Evolutionary conservation across 2,329 filamentous ascomycete species (phyloP), one percentile per base, ranked within the genome.

Genomic region (Cladosporium sp.): DNA sequence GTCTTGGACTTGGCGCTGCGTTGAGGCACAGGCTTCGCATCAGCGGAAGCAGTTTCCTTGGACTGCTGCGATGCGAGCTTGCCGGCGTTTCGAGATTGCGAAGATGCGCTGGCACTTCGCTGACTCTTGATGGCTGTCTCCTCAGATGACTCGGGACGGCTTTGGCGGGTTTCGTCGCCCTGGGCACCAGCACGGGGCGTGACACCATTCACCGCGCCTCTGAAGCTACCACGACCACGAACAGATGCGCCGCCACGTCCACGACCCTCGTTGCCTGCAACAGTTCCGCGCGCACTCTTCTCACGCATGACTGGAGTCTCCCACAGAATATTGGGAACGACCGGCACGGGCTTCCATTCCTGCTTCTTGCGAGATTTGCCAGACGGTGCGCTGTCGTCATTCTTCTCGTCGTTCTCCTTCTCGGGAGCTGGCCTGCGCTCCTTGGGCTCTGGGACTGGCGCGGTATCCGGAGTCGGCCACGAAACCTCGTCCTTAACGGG

Each of bases 391-490:
- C 87, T 80, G n/a, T 85, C 88, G 68, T 88, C 84, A 52, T 78
- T 80, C 69, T 91, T 89, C 57, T 89, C 86, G 68, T 91, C 89
- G 55, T 87, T 84, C 14, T 84, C 83, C 77, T 92, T 92, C 64
- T 89, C 84, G 62, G 87, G 83, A 1, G 83, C 79, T 77, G 92
- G 93, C 73, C 89, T 89, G 79, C 91, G 91, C 68, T 91, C 86
- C 71, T 95, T 92, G 59, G 89, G 88, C 62, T 89, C 63, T 10
- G 46, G 31, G 3, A 28, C 56, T 21, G 56, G 87, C 1, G 89
- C 90, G 59, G 84, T 89, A 71, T 97, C 92, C 0, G 93, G 93
- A 2, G 94, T 98, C 18, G 95, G 95, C 95, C 95, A 99, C 23
- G 88, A 88, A 62, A 87, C 82, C 59, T 91, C 85, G 77, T 98